Evolutionary conservation across 148 eudicot genomes (phyloP), one percentile per base, ranked within the genome.

Genomic region (Nepenthes gracilis): DNA sequence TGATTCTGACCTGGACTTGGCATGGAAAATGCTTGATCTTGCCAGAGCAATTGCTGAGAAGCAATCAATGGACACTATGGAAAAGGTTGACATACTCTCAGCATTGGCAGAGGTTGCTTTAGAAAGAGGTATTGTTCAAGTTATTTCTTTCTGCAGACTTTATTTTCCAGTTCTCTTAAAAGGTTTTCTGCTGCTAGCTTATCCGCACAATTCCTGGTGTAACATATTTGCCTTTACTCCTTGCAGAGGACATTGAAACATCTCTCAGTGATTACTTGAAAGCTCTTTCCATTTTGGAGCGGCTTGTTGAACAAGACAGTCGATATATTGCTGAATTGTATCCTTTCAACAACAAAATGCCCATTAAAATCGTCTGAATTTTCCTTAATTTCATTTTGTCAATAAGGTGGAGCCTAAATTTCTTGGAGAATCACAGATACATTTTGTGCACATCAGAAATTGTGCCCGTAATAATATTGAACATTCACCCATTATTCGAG

Each of bases 21-120:
- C 99, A 40, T 94, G 99, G 95, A 89, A 94, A 76, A 84, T 85
- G 95, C 83, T 94, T 54, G 99, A 94, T 85, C 77, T 89, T 78
- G 92, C 97, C 5, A 82, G 99, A 75, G 99, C 87, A 55, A 94
- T 89, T 74, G 81, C 73, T 56, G 97, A 86, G 70, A 94, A 83
- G 75, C 74, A 79, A 62, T 76, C 89, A 1, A 68, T 67, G 43
- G 88, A 86, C 38, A 82, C 99, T 34, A 59, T 89, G 86, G 88
- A 89, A 62, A 86, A 83, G 74, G 92, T 89, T 60, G 92, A 89
- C 57, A 81, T 94, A 66, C 72, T 89, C 73, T 89, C 99, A 36
- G 83, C 99, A 47, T 73, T 94, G 71, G 99, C 90, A 12, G 97
- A 94, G 75, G 97, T 86, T 54, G 84, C 95, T 55, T 65, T 94